Conservation (phyloP, 176 grass and related monocot species). For the Dendrocalamus sinicus region DNA sequence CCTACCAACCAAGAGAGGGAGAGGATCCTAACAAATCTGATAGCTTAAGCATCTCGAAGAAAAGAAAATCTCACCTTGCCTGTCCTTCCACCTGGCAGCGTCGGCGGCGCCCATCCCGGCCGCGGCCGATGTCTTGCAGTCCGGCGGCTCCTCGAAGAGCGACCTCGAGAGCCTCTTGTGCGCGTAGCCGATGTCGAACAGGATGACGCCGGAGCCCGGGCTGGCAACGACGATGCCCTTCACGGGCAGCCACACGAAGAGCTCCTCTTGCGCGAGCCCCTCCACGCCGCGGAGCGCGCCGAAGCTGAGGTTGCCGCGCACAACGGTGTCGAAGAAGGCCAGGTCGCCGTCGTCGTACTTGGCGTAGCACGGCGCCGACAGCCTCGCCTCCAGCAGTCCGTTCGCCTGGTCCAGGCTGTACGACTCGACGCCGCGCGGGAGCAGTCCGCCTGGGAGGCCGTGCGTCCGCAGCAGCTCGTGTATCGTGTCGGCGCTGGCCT, state of each 20-base stretch:
- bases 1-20: conserved; percentile 31
- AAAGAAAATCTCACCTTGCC: conserved; percentile 60
- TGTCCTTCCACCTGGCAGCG: conserved; percentile 40
- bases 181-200: conserved; percentile 87
- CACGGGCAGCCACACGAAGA: conserved; percentile 93
- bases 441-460: conserved; percentile 74
- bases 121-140: conserved; percentile 56
- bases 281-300: conserved; percentile 70
- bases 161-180: conserved; percentile 83
- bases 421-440: conserved; percentile 65
- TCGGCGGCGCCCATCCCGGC: conserved; percentile 14
- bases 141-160: conserved; percentile 88
- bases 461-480: conserved; percentile 73
- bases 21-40: conserved; percentile 41
- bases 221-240: conserved; percentile 82
- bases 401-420: conserved; percentile 57
- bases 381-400: conserved; percentile 68
- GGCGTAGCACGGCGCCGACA: conserved; percentile 74
- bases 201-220: conserved; percentile 66
- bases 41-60: neutral
- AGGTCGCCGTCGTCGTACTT: conserved; percentile 64
- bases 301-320: conserved; percentile 85
- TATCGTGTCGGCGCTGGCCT: conserved; percentile 45
- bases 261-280: conserved; percentile 85
- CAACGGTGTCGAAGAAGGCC: conserved; percentile 70